Percentiles rank a stretch among this genome's conserved stretches.
Evolutionary conservation across 441 rosid species (phyloP).

Genomic region (Adansonia grandidieri): DNA sequence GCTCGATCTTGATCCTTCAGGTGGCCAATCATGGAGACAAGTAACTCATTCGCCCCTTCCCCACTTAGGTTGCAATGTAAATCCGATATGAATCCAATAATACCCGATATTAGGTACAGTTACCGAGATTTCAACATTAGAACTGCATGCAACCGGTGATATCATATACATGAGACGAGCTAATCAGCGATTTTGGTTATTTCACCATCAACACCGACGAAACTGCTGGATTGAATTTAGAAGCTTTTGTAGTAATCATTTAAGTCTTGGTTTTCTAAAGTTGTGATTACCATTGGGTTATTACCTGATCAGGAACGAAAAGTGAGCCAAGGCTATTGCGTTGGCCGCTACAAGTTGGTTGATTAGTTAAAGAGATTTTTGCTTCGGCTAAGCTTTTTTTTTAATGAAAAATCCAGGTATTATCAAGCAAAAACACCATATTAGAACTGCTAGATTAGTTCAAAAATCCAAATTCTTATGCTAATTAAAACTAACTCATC

Average conservation of each 20-base stretch:
- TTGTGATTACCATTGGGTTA: background rate
- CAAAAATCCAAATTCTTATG: background rate
- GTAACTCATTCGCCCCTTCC: too few relatives aligned
- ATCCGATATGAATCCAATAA: too few relatives aligned
- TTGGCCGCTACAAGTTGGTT: background rate
- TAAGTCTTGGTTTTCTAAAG: background rate
- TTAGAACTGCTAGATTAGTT: background rate
- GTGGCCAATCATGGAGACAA: too few relatives aligned
- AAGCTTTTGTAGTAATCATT: background rate
- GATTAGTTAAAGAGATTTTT: background rate
- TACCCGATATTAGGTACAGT: background rate
- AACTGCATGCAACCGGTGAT: background rate
- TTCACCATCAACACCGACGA: background rate
- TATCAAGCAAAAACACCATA: background rate
- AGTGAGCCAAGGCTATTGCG: background rate
- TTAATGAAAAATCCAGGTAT: background rate
- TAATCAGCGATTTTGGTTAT: background rate
- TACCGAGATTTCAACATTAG: background rate
- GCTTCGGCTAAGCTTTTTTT: too few relatives aligned
- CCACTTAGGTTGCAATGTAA: too few relatives aligned
- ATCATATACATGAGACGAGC: too few relatives aligned
- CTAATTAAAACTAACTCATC: background rate
- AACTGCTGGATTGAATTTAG: background rate
- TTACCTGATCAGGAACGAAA: background rate
- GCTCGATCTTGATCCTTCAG: too few relatives aligned